Base-by-base conservation (phyloP, 1,139 yeast genomes). In the Hansenula anomala region DNA sequence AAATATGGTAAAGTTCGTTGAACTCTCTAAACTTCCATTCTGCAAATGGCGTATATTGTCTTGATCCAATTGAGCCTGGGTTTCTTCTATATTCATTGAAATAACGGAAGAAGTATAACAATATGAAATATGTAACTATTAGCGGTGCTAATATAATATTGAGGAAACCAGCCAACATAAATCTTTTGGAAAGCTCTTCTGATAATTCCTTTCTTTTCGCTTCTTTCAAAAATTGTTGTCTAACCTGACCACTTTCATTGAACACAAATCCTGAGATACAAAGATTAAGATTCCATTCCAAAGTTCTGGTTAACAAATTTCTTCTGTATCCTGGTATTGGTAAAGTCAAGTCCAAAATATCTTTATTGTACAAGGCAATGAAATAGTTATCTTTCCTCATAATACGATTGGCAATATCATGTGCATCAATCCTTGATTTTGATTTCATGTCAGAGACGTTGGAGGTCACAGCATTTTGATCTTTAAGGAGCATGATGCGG, bases 1-100 rank as follows among this genome's bases (percentile, higher is more conserved):
- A 92, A 30, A 92, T 71, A 61, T 92, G 98, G 30, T 88, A 88
- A 16, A 92, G 69, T 59, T 92, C 99, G 58, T 92, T 92, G 58
- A 85, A 88, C 56, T 92, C 98, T 41, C 98, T 70, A 55, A 94
- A 75, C 58, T 83, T 87, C 97, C 98, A 92, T 55, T 87, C 92
- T 0, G 97, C 97, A 60, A 78, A 75, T 0, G 97, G 97, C 0
- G 97, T 88, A 55, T 88, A 92, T 53, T 88, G 95, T 36, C 98
- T 69, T 2, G 90, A 81, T 10, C 95, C 81, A 39, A 92, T 70
- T 12, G 90, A 71, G 2, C 92, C 79, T 0, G 98, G 98, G 43
- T 92, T 86, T 30, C 86, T 78, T 58, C 87, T 85, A 58, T 87
- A 89, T 62, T 92, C 97, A 56, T 90, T 89, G 62, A 94, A 92